Percentiles rank a stretch among this genome's conserved stretches.
These are phyloP conservation scores for Candida gorgasii DNA, from an alignment of 805 yeast genomes.

Conservation along the genomic window DNA sequence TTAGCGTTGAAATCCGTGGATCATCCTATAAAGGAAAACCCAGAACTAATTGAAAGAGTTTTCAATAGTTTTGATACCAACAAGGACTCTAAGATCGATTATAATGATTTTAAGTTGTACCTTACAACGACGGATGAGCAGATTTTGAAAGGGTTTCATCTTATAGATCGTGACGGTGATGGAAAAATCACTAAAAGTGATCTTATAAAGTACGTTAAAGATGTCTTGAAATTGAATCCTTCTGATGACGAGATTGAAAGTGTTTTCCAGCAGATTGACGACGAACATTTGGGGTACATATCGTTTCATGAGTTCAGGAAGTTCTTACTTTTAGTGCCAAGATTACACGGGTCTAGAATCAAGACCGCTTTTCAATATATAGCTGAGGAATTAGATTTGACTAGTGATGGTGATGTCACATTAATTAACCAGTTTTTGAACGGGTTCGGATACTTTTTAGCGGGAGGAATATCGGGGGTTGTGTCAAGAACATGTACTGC, in stretches of 20 bases:
- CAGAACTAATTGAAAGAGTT: slow-evolving; percentile 56
- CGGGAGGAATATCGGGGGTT: slow-evolving; percentile 96
- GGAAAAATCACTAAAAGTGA: slow-evolving; percentile 69
- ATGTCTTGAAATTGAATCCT: slow-evolving; percentile 54
- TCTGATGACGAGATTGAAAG: slow-evolving; percentile 52
- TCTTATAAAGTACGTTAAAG: slow-evolving; percentile 60
- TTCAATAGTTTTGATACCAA: slow-evolving; percentile 62
- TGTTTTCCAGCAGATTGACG: slow-evolving; percentile 58
- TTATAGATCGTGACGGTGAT: slow-evolving; percentile 70
- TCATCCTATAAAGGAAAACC: slow-evolving; percentile 66
- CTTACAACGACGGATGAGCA: slow-evolving; percentile 68
- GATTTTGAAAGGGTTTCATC: slow-evolving; percentile 65
- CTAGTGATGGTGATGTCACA: slow-evolving; percentile 92
- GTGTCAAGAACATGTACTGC: slow-evolving; percentile 96
- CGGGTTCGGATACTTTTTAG: slow-evolving; percentile 88
- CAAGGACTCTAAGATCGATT: slow-evolving; percentile 58
- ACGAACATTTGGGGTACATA: slow-evolving; percentile 61
- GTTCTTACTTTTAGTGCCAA: slow-evolving; percentile 79
- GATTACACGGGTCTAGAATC: slow-evolving; percentile 71
- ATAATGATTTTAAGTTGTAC: slow-evolving; percentile 65
- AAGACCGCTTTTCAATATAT: slow-evolving; percentile 81
- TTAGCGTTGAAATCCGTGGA: slow-evolving; percentile 46
- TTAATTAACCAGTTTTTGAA: slow-evolving; percentile 73
- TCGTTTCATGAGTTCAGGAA: slow-evolving; percentile 87
- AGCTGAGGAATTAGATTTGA: slow-evolving; percentile 74